Base-by-base conservation (phyloP, 2,329 filamentous ascomycete species). In the Drechslerella dactyloides region DNA sequence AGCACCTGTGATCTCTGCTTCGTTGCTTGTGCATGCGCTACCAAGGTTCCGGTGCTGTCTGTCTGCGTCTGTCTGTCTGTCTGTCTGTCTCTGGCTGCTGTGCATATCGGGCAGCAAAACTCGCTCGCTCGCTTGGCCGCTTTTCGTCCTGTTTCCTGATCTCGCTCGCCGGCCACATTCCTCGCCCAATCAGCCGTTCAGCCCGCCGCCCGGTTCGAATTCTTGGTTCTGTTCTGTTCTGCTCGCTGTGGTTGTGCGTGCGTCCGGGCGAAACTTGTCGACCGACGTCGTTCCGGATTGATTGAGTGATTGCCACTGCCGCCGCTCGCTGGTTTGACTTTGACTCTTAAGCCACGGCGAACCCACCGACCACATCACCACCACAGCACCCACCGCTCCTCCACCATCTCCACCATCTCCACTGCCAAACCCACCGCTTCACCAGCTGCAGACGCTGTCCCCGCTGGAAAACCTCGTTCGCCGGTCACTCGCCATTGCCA, bases 221-320 rank as follows among this genome's bases (percentile, higher is more conserved):
- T 44, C 40, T 15, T 15, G 40, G 17, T 44, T 13, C 40, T 17
- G 17, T 44, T 44, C 13, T 44, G 40, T 3, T 44, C 15, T 13
- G 40, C 13, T 44, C 40, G 40, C 17, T 17, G 40, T 44, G 7
- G 35, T 51, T 51, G 46, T 48, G 6, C 13, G n/a, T 52, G 19
- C 55, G 17, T 51, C 27, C 50, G 23, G 24, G 8, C 23, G 24
- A 60, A 37, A 60, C 46, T 17, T 13, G 46, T 42, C 35, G 53
- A 55, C 65, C 58, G 65, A 69, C 65, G 58, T 69, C 58, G 62
- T 63, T 69, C 65, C 65, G 65, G 59, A 53, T 33, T 33, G 27
- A 33, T 69, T 69, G 59, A 53, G 3, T 33, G 27, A 33, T 69
- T 69, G 65, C 65, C 65, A 69, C 65, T 56, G 21, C 58, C 37